Evolutionary conservation across 2,329 filamentous ascomycete species (phyloP).

Genomic region (Bipolaris bicolor): DNA sequence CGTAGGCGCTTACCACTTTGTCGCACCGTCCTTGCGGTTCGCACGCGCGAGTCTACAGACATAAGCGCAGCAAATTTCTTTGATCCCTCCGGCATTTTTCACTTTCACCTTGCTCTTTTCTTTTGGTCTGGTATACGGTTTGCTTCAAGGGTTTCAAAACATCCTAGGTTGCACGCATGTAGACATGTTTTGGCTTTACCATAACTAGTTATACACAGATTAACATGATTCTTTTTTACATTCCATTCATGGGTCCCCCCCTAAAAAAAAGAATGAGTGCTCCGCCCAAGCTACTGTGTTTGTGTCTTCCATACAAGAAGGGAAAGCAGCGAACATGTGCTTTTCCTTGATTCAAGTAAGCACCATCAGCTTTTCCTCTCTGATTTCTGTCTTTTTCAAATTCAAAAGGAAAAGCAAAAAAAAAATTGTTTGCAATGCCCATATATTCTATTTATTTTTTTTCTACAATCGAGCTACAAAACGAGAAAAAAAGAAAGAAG

Average conservation of each 20-base stretch:
- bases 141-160: background rate
- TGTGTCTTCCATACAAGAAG: background rate
- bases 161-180: background rate
- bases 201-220: background rate
- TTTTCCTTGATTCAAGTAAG: too few relatives aligned
- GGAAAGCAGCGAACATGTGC: too few relatives aligned
- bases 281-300: background rate
- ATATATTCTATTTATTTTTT: background rate
- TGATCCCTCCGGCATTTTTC: background rate
- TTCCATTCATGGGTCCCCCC: background rate
- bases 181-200: background rate
- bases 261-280: background rate
- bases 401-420: too few relatives aligned
- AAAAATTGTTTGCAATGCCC: background rate
- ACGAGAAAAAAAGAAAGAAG: background rate
- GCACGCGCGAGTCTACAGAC: background rate
- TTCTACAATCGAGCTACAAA: background rate
- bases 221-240: background rate
- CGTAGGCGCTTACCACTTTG: background rate
- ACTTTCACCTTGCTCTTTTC: background rate
- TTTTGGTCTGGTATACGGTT: background rate
- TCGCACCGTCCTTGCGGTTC: background rate
- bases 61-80: background rate
- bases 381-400: too few relatives aligned
- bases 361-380: too few relatives aligned